A percentile compares a stretch with the other conserved stretches of the same genome.
Evolutionary conservation across 257 asterid genomes (phyloP).

Genomic region (Schizonepeta tenuifolia): DNA sequence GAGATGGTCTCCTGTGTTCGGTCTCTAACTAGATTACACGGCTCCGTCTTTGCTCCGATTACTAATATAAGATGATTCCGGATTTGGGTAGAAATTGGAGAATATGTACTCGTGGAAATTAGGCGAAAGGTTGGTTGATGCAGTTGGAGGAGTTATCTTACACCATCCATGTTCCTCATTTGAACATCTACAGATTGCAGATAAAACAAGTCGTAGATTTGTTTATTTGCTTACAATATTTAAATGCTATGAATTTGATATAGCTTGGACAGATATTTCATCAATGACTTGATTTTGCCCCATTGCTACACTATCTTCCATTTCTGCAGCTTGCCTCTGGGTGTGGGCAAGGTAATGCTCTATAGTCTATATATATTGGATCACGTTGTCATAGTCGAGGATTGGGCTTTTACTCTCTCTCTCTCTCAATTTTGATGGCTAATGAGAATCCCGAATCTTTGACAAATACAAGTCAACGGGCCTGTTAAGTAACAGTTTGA

Average conservation of each 20-base stretch:
- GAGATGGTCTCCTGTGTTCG: too few species aligned
- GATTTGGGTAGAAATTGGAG: background rate
- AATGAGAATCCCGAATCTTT: background rate
- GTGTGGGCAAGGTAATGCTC: background rate
- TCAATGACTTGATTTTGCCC: too few species aligned
- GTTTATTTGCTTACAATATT: background rate
- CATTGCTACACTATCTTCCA: too few species aligned
- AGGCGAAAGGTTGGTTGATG: background rate
- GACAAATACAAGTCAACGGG: constrained; percentile 1
- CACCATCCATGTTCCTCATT: background rate
- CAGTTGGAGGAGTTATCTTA: too few species aligned
- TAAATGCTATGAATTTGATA: too few species aligned
- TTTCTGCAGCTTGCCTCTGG: too few species aligned
- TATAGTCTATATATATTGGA: background rate
- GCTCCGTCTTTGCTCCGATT: too few species aligned
- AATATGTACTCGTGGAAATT: background rate
- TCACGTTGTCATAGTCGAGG: background rate
- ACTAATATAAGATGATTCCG: too few species aligned
- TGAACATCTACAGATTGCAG: background rate
- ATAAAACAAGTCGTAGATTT: background rate
- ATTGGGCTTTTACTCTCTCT: background rate
- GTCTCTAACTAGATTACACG: too few species aligned
- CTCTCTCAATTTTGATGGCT: background rate
- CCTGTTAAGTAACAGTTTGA: background rate
- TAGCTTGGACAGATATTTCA: too few species aligned